A percentile compares a stretch with the other conserved stretches of the same genome.
phyloP scores from a whole-genome alignment of 495 filamentous ascomycete species.

The Penicillium subrubescens region DNA sequence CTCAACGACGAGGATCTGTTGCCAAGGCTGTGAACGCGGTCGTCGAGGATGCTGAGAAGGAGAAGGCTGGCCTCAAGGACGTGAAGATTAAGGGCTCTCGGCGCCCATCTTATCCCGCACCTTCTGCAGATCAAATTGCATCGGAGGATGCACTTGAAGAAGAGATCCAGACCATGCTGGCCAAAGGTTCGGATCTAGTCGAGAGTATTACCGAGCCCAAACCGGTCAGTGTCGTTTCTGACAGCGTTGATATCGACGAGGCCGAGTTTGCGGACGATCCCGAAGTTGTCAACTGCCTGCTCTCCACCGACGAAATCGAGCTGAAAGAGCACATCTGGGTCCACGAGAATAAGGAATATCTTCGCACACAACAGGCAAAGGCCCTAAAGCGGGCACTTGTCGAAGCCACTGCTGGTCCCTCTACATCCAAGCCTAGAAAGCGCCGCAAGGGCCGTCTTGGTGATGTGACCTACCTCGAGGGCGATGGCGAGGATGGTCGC shows the following conservation, averaged over 20 bases:
- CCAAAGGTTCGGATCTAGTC: constrained; percentile 44
- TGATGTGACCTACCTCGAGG: constrained; percentile 52
- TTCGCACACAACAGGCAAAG: constrained; percentile 80
- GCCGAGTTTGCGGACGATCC: constrained; percentile 78
- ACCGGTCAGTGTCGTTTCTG: constrained; percentile 37
- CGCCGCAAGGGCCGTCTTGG: constrained; percentile 51
- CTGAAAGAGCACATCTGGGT: constrained; percentile 91
- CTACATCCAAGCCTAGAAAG: constrained; percentile 51
- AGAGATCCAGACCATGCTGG: constrained; percentile 43
- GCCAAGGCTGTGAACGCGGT: constrained; percentile 28
- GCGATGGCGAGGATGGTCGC: constrained; percentile 40
- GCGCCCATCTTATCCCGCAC: constrained; percentile 31
- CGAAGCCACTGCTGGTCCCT: constrained; percentile 47
- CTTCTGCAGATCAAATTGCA: constrained; percentile 43
- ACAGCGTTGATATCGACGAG: constrained; percentile 61
- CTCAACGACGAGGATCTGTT: constrained; percentile 26
- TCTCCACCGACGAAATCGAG: constrained; percentile 67
- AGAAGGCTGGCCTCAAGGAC: constrained; percentile 21
- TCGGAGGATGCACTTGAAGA: constrained; percentile 48
- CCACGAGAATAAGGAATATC: constrained; percentile 88
- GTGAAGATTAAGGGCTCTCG: constrained; percentile 36
- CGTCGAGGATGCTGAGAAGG: constrained; percentile 26
- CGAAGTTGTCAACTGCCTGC: constrained; percentile 76
- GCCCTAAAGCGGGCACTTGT: constrained; percentile 64
- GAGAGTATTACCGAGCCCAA: constrained; percentile 24